phyloP scores from a whole-genome alignment of 352 stramenopile genomes.

The Pseudoperonospora humuli region DNA sequence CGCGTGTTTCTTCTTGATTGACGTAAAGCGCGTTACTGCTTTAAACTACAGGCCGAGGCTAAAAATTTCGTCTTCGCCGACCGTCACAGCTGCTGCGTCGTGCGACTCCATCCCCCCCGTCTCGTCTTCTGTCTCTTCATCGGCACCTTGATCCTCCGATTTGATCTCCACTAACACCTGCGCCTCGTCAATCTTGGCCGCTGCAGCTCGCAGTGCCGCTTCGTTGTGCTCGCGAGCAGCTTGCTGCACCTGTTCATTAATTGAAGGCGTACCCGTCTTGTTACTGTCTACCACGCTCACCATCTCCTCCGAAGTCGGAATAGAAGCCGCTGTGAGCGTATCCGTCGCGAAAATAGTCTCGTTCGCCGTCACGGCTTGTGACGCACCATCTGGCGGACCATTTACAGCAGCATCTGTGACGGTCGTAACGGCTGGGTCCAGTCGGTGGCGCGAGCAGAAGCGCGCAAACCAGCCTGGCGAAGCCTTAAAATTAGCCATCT shows the following conservation, averaged over 20 bases:
- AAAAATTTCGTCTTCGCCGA: constrained; percentile 71
- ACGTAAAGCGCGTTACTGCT: background rate
- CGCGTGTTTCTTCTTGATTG: background rate
- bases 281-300: constrained; percentile 14
- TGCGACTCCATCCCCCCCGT: background rate
- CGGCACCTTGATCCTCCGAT: constrained; percentile 4
- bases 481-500: constrained; percentile 80
- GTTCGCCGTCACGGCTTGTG: constrained; percentile 13
- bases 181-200: constrained; percentile 17
- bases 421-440: constrained; percentile 50
- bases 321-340: constrained; percentile 11
- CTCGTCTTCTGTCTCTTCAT: background rate
- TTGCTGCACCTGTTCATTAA: constrained; percentile 36
- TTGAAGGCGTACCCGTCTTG: constrained; percentile 32
- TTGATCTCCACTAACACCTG: constrained; percentile 4
- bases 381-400: background rate
- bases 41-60: constrained; percentile 60
- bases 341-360: constrained; percentile 28
- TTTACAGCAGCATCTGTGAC: background rate
- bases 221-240: constrained; percentile 33
- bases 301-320: constrained; percentile 12
- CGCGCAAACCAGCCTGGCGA: constrained; percentile 82
- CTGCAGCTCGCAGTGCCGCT: constrained; percentile 22
- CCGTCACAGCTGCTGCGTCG: constrained; percentile 2
- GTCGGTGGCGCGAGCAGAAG: constrained; percentile 78